Percentiles rank a stretch among this genome's conserved stretches.
Conservation (phyloP, 257 asterid species). For the Plantago ovata region DNA sequence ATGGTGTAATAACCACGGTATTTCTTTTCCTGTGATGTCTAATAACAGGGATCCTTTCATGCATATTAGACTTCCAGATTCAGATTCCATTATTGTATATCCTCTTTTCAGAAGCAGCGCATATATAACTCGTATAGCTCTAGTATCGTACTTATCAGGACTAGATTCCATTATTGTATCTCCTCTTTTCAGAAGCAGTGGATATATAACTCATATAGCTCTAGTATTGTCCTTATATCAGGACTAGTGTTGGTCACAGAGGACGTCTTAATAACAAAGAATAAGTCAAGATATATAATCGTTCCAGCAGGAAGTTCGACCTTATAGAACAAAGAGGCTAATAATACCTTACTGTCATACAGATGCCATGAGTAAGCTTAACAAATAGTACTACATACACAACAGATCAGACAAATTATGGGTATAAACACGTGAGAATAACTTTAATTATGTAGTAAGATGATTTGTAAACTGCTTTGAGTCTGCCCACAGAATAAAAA, state of each 20-base stretch:
- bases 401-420: not conserved
- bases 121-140: not conserved
- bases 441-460: too few relatives aligned
- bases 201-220: not conserved
- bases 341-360: not conserved
- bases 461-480: too few relatives aligned
- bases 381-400: not conserved
- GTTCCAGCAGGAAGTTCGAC: not conserved
- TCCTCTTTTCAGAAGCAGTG: not conserved
- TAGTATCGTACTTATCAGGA: not conserved
- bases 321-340: not conserved
- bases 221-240: not conserved
- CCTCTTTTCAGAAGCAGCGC: not conserved
- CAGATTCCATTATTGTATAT: too few relatives aligned
- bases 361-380: not conserved
- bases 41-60: not conserved
- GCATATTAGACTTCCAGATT: not conserved
- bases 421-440: not conserved
- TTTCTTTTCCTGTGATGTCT: constrained; percentile 3
- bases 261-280: not conserved
- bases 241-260: not conserved
- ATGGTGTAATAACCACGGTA: not conserved
- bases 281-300: not conserved
- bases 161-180: not conserved
- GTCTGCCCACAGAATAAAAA: not conserved